phyloP scores from a whole-genome alignment of 768 basidiomycete species.

The Sporobolomyces pararoseus region DNA sequence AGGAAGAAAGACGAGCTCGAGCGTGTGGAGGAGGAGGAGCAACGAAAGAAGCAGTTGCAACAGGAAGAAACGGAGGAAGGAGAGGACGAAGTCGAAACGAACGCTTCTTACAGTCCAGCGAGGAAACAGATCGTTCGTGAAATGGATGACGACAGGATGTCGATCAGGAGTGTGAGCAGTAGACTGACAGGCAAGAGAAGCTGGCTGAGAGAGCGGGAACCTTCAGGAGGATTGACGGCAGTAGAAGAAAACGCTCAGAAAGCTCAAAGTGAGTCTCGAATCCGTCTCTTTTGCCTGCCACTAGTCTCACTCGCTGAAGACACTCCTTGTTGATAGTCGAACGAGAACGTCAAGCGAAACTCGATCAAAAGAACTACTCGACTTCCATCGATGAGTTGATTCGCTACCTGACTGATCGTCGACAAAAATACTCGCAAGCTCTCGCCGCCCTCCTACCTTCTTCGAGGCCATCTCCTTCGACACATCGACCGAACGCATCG shows the following conservation, averaged over 20 bases:
- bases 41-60: too few species aligned
- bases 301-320: too few species aligned
- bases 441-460: constrained; percentile 68
- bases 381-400: constrained; percentile 78
- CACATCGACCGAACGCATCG: constrained; percentile 53
- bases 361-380: neutral
- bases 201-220: constrained; percentile 25
- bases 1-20: constrained; percentile 48
- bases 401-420: constrained; percentile 79
- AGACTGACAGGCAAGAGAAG: constrained; percentile 26
- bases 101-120: constrained; percentile 7
- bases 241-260: constrained; percentile 46
- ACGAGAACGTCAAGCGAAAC: constrained; percentile 17
- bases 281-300: neutral
- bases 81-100: constrained; percentile 35
- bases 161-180: constrained; percentile 49
- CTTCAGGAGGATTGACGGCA: neutral
- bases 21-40: constrained; percentile 45
- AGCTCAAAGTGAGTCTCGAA: constrained; percentile 40
- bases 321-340: neutral
- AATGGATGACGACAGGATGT: constrained; percentile 66
- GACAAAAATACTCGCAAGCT: constrained; percentile 77
- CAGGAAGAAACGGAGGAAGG: constrained; percentile 46
- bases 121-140: neutral
- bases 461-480: constrained; percentile 64